Conservation (phyloP, 1,284 basidiomycete species). For the Golubevia sp. region DNA sequence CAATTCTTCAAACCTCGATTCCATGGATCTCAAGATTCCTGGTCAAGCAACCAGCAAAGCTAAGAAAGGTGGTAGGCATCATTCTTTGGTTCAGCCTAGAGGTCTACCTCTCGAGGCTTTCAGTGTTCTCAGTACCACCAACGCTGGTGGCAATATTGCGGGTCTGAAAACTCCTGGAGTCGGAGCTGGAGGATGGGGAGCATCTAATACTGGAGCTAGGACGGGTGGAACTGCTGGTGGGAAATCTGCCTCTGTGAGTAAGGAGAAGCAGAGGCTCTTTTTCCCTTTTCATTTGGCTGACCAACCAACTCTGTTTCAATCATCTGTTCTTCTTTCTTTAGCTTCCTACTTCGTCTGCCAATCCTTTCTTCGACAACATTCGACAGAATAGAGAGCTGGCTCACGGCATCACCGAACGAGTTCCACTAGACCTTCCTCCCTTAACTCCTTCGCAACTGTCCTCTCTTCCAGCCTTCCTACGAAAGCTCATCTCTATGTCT, state of each 20-base stretch:
- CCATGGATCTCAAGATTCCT: no score
- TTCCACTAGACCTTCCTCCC: conserved; percentile 41
- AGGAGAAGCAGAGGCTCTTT: no score
- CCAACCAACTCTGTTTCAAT: no score
- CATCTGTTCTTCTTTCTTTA: not conserved
- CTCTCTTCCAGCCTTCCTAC: conserved; percentile 42
- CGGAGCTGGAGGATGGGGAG: not conserved
- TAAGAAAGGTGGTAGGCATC: not conserved
- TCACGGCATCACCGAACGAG: conserved; percentile 51
- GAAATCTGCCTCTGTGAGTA: not conserved
- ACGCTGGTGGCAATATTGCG: not conserved
- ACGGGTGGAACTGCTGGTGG: not conserved
- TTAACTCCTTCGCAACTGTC: conserved; percentile 19
- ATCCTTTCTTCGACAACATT: conserved; percentile 61
- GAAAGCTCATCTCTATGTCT: conserved; percentile 20
- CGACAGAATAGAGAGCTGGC: conserved; percentile 57
- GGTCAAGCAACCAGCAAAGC: not conserved
- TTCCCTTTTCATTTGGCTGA: no score
- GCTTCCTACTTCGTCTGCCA: conserved; percentile 26
- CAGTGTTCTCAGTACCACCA: conserved; percentile 26
- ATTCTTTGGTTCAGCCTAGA: conserved; percentile 36
- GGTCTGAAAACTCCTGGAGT: not conserved
- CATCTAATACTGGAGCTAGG: not conserved
- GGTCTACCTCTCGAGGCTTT: conserved; percentile 47
- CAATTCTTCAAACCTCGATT: not conserved